A percentile compares a stretch with the other conserved stretches of the same genome.
Evolutionary conservation across 176 grass and related monocot species (phyloP).

Genomic region (Coix lacrymajobi): DNA sequence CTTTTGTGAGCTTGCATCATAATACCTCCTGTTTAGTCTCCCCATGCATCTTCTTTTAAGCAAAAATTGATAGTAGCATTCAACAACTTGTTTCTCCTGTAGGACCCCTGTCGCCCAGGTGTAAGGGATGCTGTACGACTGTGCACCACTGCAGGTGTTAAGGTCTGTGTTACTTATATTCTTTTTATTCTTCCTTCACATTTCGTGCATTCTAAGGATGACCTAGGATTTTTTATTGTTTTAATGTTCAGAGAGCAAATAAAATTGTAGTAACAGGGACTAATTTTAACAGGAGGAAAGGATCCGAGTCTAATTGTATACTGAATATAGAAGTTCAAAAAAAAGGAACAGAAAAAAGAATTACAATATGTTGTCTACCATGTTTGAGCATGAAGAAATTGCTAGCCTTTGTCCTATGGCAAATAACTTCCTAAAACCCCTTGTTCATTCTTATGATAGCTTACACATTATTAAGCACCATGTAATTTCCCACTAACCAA

Average conservation of each 20-base stretch:
- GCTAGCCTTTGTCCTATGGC: not conserved
- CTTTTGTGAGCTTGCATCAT: not conserved
- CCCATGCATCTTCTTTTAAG: slow-evolving; percentile 9
- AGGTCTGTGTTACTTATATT: slow-evolving; percentile 39
- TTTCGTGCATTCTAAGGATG: not conserved
- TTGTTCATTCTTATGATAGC: not conserved
- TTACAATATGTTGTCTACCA: not conserved
- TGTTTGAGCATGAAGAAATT: not conserved
- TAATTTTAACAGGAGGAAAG: not conserved
- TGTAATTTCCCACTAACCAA: not conserved
- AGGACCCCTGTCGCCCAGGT: slow-evolving; percentile 94
- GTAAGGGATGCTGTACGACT: slow-evolving; percentile 83
- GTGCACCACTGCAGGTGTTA: slow-evolving; percentile 69
- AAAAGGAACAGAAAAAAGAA: not conserved
- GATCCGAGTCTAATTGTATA: not conserved
- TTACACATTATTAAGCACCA: not conserved
- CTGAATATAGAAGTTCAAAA: not conserved
- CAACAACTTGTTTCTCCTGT: not conserved
- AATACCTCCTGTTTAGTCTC: not conserved
- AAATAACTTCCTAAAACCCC: not conserved
- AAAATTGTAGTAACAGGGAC: not conserved
- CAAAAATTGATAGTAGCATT: slow-evolving; percentile 5
- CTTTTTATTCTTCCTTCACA: not conserved
- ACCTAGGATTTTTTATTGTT: not conserved
- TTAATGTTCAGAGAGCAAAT: not conserved